phyloP scores from a whole-genome alignment of 108 stramenopile species.

The Cyclostephanos invisitatus region DNA sequence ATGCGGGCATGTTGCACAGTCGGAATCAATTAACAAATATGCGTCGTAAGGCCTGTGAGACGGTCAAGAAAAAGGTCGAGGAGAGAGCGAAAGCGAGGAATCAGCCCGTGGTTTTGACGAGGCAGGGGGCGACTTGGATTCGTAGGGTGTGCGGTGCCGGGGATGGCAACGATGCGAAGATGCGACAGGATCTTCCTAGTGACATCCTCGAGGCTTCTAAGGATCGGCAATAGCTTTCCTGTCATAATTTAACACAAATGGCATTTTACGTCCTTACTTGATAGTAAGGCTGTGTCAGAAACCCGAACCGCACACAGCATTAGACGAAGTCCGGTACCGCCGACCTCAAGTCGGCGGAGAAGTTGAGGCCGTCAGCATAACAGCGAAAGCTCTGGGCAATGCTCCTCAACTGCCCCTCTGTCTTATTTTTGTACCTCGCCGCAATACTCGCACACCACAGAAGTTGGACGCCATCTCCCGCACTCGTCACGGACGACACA shows the following conservation, averaged over 20 bases:
- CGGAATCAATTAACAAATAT: conserved; percentile 17
- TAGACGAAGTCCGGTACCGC: conserved; percentile 3
- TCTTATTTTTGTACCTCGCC: conserved; percentile 78
- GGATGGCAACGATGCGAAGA: neutral
- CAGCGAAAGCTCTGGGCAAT: conserved; percentile 78
- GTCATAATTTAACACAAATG: neutral
- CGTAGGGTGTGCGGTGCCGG: conserved; percentile 35
- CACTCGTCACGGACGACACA: conserved; percentile 83
- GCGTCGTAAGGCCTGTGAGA: conserved; percentile 36
- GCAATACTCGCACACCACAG: conserved; percentile 82
- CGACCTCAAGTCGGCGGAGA: conserved; percentile 42
- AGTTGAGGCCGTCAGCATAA: conserved; percentile 83
- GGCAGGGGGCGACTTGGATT: conserved; percentile 44
- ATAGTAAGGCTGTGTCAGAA: neutral
- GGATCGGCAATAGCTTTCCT: neutral
- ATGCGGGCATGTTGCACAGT: conserved; percentile 12
- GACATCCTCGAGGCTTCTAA: neutral
- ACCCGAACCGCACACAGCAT: neutral
- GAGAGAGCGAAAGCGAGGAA: conserved; percentile 41
- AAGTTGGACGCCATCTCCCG: conserved; percentile 77
- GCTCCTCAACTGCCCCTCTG: conserved; percentile 59
- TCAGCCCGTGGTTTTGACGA: conserved; percentile 42
- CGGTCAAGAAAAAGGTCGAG: conserved; percentile 38
- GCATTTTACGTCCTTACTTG: neutral
- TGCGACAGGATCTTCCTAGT: neutral